Evolutionary conservation across 345 rosid species (phyloP).

Genomic region (Xanthoceras sorbifolium): DNA sequence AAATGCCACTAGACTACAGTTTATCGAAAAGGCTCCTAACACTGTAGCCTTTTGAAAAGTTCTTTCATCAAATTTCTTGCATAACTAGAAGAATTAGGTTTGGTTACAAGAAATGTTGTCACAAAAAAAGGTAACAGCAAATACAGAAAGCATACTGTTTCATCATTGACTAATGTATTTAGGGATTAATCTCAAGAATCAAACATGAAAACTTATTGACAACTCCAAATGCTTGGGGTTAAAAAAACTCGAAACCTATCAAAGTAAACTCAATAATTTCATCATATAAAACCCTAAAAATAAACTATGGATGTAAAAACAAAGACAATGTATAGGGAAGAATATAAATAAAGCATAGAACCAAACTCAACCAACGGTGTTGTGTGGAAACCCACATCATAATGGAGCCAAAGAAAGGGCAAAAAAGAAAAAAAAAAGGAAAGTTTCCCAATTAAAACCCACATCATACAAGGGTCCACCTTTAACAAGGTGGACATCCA

Average conservation of each 20-base stretch:
- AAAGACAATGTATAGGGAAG: constrained; percentile 9
- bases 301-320: neutral
- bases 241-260: neutral
- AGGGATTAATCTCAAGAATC: neutral
- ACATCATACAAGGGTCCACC: constrained; percentile 26
- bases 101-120: neutral
- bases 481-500: constrained; percentile 36
- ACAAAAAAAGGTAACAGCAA: neutral
- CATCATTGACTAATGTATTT: neutral
- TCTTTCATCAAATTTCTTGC: neutral
- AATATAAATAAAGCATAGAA: neutral
- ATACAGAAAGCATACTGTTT: neutral
- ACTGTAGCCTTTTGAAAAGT: neutral
- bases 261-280: constrained; percentile 7
- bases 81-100: neutral
- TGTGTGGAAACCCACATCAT: constrained; percentile 20
- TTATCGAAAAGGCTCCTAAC: neutral
- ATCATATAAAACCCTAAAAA: neutral
- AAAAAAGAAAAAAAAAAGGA: neutral
- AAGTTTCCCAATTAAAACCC: constrained; percentile 18
- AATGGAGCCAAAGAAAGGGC: neutral
- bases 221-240: neutral
- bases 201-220: neutral
- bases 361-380: constrained; percentile 9
- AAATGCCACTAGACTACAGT: constrained; percentile 9